These are phyloP conservation scores for Eimeria tenella DNA, from an alignment of 169 alveolate genomes.

Conservation along the genomic window DNA sequence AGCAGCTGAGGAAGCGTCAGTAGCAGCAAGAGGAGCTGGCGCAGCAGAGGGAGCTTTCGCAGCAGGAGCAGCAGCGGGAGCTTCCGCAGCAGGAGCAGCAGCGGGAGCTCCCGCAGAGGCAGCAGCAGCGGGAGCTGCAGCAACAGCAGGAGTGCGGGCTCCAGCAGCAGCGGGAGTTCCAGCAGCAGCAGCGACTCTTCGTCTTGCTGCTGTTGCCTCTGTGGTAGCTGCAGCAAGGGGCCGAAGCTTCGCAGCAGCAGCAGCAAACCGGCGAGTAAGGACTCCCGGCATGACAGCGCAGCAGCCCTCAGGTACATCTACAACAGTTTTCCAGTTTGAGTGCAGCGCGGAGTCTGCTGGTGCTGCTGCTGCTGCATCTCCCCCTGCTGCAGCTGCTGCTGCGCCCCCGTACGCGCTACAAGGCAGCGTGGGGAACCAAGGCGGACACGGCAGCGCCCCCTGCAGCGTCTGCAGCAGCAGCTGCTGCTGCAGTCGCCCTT, in stretches of 20 bases:
- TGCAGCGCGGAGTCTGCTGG: conserved; percentile 11
- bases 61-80: too few species aligned
- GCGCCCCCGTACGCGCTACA: not conserved
- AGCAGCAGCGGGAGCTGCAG: too few species aligned
- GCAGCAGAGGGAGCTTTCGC: too few species aligned
- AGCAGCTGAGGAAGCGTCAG: too few species aligned
- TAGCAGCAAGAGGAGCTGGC: too few species aligned
- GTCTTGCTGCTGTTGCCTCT: conserved; percentile 31
- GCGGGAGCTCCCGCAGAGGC: too few species aligned
- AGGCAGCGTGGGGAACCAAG: conserved; percentile 66
- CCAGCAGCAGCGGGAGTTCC: conserved; percentile 25
- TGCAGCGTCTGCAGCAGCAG: conserved; percentile 37
- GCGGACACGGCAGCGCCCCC: not conserved
- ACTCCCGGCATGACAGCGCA: conserved; percentile 22
- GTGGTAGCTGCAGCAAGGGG: conserved; percentile 12
- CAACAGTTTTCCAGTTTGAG: conserved; percentile 18
- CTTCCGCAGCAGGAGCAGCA: too few species aligned
- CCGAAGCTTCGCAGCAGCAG: not conserved
- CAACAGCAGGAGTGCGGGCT: not conserved
- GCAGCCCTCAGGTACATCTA: conserved; percentile 43
- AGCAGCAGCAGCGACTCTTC: conserved; percentile 19
- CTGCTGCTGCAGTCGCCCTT: conserved; percentile 5
- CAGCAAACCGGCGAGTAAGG: conserved; percentile 34
- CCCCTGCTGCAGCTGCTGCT: not conserved
- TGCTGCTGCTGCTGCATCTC: not conserved